Percentiles rank a stretch among this genome's conserved stretches.
These are phyloP conservation scores for Talaromyces sp. DNA, from an alignment of 2,329 filamentous ascomycete species.

Conservation along the genomic window DNA sequence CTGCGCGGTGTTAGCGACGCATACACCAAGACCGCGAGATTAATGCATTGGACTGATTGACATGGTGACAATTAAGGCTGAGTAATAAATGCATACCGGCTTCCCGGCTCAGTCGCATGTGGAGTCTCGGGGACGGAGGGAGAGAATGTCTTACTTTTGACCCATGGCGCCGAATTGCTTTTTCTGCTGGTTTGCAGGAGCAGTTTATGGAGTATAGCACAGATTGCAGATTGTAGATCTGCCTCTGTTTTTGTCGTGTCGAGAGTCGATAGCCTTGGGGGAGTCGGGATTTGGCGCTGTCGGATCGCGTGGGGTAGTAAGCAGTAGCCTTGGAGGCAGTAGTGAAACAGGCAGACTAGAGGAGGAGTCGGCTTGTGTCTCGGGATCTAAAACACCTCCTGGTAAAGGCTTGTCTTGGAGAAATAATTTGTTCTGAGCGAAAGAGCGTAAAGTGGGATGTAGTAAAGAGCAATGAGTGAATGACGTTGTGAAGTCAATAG, in stretches of 20 bases:
- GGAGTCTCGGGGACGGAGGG: background rate
- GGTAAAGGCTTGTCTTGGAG: background rate
- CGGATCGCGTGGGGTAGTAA: background rate
- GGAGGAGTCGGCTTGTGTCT: background rate
- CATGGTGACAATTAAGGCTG: background rate
- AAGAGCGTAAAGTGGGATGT: background rate
- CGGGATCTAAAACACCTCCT: background rate
- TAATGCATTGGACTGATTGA: background rate
- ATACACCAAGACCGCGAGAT: no score
- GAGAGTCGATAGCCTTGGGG: background rate
- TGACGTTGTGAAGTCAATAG: conserved; percentile 5
- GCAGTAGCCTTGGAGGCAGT: background rate
- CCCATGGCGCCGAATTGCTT: conserved; percentile 5
- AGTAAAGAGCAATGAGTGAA: background rate
- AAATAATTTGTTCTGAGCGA: background rate
- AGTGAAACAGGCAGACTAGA: background rate
- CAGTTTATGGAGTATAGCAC: background rate
- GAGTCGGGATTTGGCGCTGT: background rate
- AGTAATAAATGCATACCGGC: background rate
- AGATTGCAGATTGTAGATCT: conserved; percentile 2
- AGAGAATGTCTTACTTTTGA: conserved; percentile 15
- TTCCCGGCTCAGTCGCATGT: background rate
- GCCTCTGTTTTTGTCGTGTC: background rate
- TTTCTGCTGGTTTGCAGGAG: background rate
- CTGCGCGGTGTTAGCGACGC: conserved; percentile 46